Percentiles rank a stretch among this genome's conserved stretches.
These are phyloP conservation scores for Yamadazyma sp. DNA, from an alignment of 805 yeast species.

Conservation along the genomic window DNA sequence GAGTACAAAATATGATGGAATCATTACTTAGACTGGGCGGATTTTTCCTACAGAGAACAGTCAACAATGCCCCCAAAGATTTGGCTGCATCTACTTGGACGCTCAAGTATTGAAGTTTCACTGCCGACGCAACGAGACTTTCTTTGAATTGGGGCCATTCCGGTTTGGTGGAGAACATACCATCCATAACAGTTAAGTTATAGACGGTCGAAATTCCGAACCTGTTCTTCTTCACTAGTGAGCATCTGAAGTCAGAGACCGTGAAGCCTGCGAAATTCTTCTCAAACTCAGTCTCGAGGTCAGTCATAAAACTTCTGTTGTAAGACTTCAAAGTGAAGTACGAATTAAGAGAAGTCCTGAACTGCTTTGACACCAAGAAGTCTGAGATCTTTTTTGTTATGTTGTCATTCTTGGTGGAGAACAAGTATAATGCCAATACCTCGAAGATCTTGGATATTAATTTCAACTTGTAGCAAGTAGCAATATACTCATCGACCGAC, in stretches of 20 bases:
- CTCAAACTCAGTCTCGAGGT: slow-evolving; percentile 47
- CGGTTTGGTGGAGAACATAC: slow-evolving; percentile 46
- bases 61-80: slow-evolving; percentile 74
- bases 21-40: slow-evolving; percentile 28
- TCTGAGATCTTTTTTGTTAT: slow-evolving; percentile 44
- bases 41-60: slow-evolving; percentile 58
- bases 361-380: slow-evolving; percentile 37
- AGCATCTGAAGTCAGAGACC: slow-evolving; percentile 52
- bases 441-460: slow-evolving; percentile 70
- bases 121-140: slow-evolving; percentile 56
- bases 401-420: slow-evolving; percentile 49
- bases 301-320: slow-evolving; percentile 45
- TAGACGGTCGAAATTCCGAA: slow-evolving; percentile 57
- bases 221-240: slow-evolving; percentile 45
- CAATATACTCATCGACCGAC: slow-evolving; percentile 15
- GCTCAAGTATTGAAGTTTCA: slow-evolving; percentile 60
- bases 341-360: slow-evolving; percentile 28
- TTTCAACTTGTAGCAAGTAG: slow-evolving; percentile 52
- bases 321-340: slow-evolving; percentile 48
- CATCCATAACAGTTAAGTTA: slow-evolving; percentile 62
- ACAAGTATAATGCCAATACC: slow-evolving; percentile 69
- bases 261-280: slow-evolving; percentile 46
- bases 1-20: slow-evolving; percentile 36
- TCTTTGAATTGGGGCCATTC: slow-evolving; percentile 45
- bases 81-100: slow-evolving; percentile 71